Base-by-base conservation (phyloP, 345 rosid species). In the Salix udensis region DNA sequence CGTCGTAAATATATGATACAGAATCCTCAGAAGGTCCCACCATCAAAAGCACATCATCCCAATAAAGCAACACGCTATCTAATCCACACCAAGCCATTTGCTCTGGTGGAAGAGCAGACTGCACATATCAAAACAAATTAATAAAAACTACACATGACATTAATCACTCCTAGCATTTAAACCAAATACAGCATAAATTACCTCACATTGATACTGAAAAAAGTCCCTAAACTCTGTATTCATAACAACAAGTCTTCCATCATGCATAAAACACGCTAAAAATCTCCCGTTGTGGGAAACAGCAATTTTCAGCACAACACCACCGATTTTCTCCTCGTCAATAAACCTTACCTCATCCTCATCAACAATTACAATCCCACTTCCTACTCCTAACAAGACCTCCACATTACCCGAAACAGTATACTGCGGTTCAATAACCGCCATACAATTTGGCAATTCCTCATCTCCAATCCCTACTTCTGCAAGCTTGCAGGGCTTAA, bases 1-100 rank as follows among this genome's bases (percentile, higher is more conserved):
- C 99, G 81, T 96, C 99, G 71, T 90, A 94, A 73, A 92, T 79
- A 81, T 94, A 96, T 30, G 89, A 88, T 62, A 92, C 89, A 21
- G 92, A 94, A 68, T 91, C 97, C 80, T 92, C 93, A 76, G 79
- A 77, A 78, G 99, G 98, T 61, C 97, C 99, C 60, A 96, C 99
- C 98, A 96, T 92, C 89, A 92, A 80, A 65, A 94, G 85, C 86
- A 89, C 84, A 84, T 93, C 97, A 86, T 96, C 98, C 97, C 97
- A 91, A 83, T 92, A 92, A 52, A 94, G 92, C 13, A 96, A 87
- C 72, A 96, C 87, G 37, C 90, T 93, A 71, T 96, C 99, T 94
- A 94, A 85, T 80, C 95, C 99, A 86, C 99, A 96, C 97, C 99
- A 96, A 30, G 95, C 97, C 84, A 96, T 82, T 86, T 96, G 99